A percentile compares a stretch with the other conserved stretches of the same genome.
phyloP scores from a whole-genome alignment of 2,329 filamentous ascomycete genomes.

The Xylaria polymorpha region DNA sequence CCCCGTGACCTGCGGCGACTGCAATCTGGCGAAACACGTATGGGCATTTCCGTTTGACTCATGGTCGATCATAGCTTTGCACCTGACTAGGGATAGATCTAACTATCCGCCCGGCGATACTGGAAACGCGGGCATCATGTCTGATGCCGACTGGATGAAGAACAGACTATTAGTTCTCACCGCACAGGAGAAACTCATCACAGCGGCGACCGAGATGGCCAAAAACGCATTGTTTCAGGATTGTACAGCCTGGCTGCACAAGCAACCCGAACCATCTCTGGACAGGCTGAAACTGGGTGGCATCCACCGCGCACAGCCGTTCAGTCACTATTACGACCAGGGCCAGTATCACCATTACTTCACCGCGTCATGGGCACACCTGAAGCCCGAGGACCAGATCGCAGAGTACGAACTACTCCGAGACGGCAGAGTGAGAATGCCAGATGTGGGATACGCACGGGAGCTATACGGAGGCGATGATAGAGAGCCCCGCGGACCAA shows the following conservation, averaged over 20 bases:
- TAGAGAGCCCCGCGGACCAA: too few relatives aligned
- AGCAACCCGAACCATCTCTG: slow-evolving; percentile 18
- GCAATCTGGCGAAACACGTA: slow-evolving; percentile 24
- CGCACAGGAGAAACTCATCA: slow-evolving; percentile 22
- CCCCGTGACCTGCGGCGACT: slow-evolving; percentile 24
- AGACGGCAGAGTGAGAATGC: slow-evolving; percentile 18
- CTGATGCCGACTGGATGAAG: slow-evolving; percentile 14
- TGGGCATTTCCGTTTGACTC: slow-evolving; percentile 28
- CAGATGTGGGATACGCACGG: slow-evolving; percentile 14
- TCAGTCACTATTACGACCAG: slow-evolving; percentile 25
- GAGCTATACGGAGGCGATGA: background rate
- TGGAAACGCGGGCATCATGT: background rate
- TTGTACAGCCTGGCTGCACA: slow-evolving; percentile 19
- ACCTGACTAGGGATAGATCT: slow-evolving; percentile 16
- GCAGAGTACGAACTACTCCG: slow-evolving; percentile 23
- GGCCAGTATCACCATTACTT: slow-evolving; percentile 24
- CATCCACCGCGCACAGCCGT: slow-evolving; percentile 27
- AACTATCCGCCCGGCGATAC: slow-evolving; percentile 3
- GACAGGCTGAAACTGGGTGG: slow-evolving; percentile 24
- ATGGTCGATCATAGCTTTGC: slow-evolving; percentile 24
- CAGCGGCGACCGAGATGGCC: slow-evolving; percentile 19
- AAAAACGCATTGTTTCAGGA: slow-evolving; percentile 11
- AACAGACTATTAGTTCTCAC: slow-evolving; percentile 24
- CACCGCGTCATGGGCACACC: slow-evolving; percentile 20
- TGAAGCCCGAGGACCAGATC: slow-evolving; percentile 20